These are phyloP conservation scores for Phanerodontia chrysosporium DNA, from an alignment of 768 basidiomycete genomes.

Conservation along the genomic window DNA sequence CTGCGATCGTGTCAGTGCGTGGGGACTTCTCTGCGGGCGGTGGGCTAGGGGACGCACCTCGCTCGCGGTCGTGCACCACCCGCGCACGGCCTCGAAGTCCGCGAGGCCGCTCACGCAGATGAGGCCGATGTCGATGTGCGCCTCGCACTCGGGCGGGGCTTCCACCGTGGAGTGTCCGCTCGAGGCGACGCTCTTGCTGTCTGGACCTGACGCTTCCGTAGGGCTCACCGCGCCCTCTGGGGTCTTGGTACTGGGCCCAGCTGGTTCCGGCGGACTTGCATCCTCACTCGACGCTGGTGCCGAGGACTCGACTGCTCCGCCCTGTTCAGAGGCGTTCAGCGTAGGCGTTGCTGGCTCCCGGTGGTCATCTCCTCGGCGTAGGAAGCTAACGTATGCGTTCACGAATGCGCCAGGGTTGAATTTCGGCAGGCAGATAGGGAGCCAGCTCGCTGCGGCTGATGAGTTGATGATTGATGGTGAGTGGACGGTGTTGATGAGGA, in stretches of 20 bases:
- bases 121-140: slow-evolving; percentile 40
- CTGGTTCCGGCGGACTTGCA: not conserved
- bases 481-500: slow-evolving; percentile 86
- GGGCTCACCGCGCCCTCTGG: not conserved
- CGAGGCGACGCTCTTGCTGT: not conserved
- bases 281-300: not conserved
- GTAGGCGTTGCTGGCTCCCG: not conserved
- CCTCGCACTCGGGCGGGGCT: not conserved
- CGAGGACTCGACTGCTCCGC: not conserved
- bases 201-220: not conserved
- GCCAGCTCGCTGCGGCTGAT: slow-evolving; percentile 82
- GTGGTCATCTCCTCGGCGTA: slow-evolving; percentile 29
- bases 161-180: slow-evolving; percentile 13
- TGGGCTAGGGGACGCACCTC: slow-evolving; percentile 37
- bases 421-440: slow-evolving; percentile 93
- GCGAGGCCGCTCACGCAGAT: slow-evolving; percentile 78
- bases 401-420: slow-evolving; percentile 88
- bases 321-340: not conserved
- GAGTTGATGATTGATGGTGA: slow-evolving; percentile 76
- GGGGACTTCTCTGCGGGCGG: not conserved
- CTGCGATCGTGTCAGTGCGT: slow-evolving; percentile 36
- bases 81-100: slow-evolving; percentile 80
- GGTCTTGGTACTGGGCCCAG: not conserved
- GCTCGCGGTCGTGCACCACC: slow-evolving; percentile 67
- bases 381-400: slow-evolving; percentile 82